Percentiles rank a stretch among this genome's conserved stretches.
Conservation (phyloP, 2,329 filamentous ascomycete species). For the Penicillium vulpinum region DNA sequence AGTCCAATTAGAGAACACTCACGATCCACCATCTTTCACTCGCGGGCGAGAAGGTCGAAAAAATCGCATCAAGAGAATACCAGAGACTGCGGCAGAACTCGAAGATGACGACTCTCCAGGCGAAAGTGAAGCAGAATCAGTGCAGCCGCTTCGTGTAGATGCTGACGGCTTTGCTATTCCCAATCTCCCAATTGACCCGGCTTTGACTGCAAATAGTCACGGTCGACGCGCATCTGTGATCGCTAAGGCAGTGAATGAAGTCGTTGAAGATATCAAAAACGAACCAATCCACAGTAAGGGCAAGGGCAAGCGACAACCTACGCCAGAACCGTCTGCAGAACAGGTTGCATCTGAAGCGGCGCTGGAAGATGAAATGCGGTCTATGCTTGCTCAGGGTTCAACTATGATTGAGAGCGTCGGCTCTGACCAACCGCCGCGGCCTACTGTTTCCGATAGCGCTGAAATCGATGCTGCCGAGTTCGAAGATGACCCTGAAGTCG, state of each 20-base stretch:
- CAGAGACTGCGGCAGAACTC: conserved; percentile 43
- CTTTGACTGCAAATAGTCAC: conserved; percentile 30
- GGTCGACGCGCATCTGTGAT: conserved; percentile 21
- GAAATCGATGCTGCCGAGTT: conserved; percentile 81
- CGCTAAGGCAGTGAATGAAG: conserved; percentile 24
- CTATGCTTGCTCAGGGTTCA: conserved; percentile 56
- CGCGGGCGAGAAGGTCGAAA: conserved; percentile 57
- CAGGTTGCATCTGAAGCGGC: conserved; percentile 60
- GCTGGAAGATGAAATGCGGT: conserved; percentile 69
- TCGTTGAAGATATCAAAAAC: conserved; percentile 23
- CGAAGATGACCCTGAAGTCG: conserved; percentile 82
- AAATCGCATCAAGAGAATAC: conserved; percentile 42
- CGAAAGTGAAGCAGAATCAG: conserved; percentile 18
- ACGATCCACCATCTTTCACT: conserved; percentile 80
- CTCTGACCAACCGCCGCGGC: conserved; percentile 22
- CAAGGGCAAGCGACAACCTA: conserved; percentile 33
- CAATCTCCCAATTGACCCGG: conserved; percentile 48
- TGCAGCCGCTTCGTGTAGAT: conserved; percentile 52
- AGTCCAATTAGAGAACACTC: conserved; percentile 60
- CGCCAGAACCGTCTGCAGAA: conserved; percentile 59
- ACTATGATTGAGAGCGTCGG: conserved; percentile 34
- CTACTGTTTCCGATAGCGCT: conserved; percentile 53
- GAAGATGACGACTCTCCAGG: conserved; percentile 47
- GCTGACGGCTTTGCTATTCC: conserved; percentile 70
- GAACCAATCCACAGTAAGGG: conserved; percentile 23